Percentiles rank a stretch among this genome's conserved stretches.
phyloP scores from a whole-genome alignment of 75 land plant species.

The Pinus taeda region DNA sequence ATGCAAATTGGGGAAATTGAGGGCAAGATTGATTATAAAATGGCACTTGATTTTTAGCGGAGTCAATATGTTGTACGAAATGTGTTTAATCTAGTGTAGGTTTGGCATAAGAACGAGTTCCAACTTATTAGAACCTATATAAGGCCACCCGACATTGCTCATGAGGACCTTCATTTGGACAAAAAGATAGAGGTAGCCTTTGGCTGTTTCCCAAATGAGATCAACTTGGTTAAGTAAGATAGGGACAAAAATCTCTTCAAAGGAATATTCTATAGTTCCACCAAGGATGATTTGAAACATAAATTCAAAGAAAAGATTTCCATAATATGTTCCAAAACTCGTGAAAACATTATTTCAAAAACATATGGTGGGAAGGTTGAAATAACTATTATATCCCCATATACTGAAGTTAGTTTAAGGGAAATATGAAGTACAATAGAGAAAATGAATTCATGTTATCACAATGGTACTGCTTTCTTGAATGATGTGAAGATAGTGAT shows the following conservation, averaged over 20 bases:
- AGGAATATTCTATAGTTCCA: conserved; percentile 33
- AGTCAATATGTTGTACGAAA: no score
- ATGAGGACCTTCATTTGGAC: conserved; percentile 33
- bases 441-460: no score
- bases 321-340: conserved; percentile 22
- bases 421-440: no score
- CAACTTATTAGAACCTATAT: no score
- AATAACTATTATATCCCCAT: conserved; percentile 34
- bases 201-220: conserved; percentile 29
- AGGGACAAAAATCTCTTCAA: conserved; percentile 32
- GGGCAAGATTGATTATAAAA: no score
- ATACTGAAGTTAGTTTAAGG: not conserved
- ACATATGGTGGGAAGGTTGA: conserved; percentile 33
- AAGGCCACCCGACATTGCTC: no score
- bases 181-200: conserved; percentile 33
- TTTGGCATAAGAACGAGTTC: no score
- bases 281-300: conserved; percentile 27
- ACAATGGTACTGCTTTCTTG: no score
- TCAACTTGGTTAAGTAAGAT: conserved; percentile 19
- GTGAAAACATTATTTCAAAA: conserved; percentile 24
- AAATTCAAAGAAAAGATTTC: conserved; percentile 26
- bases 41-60: no score
- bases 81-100: no score
- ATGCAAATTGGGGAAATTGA: no score
- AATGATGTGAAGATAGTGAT: no score